Percentiles rank a stretch among this genome's conserved stretches.
These are phyloP conservation scores for Corynascus novoguineensis DNA, from an alignment of 495 filamentous ascomycete species.

Conservation along the genomic window DNA sequence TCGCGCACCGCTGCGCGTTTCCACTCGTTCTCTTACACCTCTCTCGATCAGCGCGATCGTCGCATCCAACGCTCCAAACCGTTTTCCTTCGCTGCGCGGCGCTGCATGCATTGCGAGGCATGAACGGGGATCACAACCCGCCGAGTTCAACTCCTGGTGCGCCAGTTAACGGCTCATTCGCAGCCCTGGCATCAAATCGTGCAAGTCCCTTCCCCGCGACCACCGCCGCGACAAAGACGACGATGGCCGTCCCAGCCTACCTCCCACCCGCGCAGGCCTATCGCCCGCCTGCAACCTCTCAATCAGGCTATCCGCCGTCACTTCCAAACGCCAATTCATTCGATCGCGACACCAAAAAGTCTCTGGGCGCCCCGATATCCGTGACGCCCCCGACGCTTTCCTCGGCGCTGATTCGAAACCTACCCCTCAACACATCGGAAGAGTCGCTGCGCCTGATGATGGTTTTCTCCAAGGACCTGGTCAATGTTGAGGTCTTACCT, in stretches of 20 bases:
- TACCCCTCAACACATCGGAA: constrained; percentile 66
- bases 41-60: constrained; percentile 43
- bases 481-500: constrained; percentile 66
- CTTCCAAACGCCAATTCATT: constrained; percentile 28
- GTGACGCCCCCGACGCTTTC: constrained; percentile 29
- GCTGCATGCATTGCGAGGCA: constrained; percentile 41
- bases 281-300: constrained; percentile 26
- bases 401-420: constrained; percentile 61
- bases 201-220: constrained; percentile 32
- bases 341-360: constrained; percentile 45
- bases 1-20: constrained; percentile 16
- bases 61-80: constrained; percentile 15
- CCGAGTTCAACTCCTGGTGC: constrained; percentile 32
- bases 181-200: constrained; percentile 35
- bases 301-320: constrained; percentile 40
- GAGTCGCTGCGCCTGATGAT: constrained; percentile 76
- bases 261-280: constrained; percentile 33
- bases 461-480: constrained; percentile 76
- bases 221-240: constrained; percentile 31
- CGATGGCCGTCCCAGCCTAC: constrained; percentile 39
- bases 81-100: constrained; percentile 20
- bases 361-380: constrained; percentile 50
- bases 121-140: constrained; percentile 40
- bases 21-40: constrained; percentile 23
- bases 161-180: constrained; percentile 26